Evolutionary conservation across 768 basidiomycete genomes (phyloP), one percentile per base, ranked within the genome.

Genomic region (Crucibulum laeve): DNA sequence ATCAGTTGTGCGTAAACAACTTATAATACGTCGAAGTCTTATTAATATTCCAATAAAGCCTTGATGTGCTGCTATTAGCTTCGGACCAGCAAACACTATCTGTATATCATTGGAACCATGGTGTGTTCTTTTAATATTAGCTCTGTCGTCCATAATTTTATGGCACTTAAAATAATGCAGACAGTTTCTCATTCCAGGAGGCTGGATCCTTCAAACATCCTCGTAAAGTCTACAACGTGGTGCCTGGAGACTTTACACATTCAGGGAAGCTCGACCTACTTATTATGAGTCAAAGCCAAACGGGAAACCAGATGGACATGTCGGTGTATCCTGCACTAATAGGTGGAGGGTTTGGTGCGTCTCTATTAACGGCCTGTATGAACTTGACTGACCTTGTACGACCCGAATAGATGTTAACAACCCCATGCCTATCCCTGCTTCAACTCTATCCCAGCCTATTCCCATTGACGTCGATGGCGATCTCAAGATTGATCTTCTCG

Each of bases 181-280:
- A 77, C 28, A 64, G 66, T 13, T 91, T 84, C 49, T 48, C 55
- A 0, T 89, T 82, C 55, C 53, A 69, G 46, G 68, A 71, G 41
- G 67, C 77, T 4, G 60, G 67, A 4, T 62, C 75, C 5, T 71
- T 88, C 52, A 70, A 63, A 40, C 83, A 88, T 64, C 62, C 76
- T 5, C 50, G 60, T 21, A 71, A 69, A 23, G 71, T 96, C 17
- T 66, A 78, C 47, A 96, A 96, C 57, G 83, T 94, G 40, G 78
- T 98, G 7, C 93, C 94, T 0, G 91, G 89, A 17, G 96, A 99
- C 65, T 96, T 87, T 57, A 87, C 93, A 19, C 87, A 92, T 56
- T 87, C 92, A 44, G 96, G 96, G 23, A 84, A 80, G 53, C 74
- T 98, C 3, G 96, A 98, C 62, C 57, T 96, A 1, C 78, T 98